A percentile compares a stretch with the other conserved stretches of the same genome.
These are phyloP conservation scores for Ocimum tenuiflorum DNA, from an alignment of 257 asterid species.

Conservation along the genomic window DNA sequence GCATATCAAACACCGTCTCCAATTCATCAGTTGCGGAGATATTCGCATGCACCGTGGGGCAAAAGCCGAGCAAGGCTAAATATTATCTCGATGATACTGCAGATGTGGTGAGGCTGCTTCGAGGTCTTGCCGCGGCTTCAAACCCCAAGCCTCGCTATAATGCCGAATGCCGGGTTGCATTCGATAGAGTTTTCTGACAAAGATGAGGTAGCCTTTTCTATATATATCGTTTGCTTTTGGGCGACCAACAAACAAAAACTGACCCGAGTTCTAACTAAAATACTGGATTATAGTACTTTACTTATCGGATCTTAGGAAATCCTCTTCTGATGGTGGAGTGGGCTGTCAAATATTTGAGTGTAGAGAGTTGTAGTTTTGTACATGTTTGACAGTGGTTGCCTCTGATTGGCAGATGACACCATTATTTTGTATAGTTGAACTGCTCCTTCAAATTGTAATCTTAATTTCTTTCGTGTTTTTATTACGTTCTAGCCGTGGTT, in stretches of 20 bases:
- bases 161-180: constrained; percentile 48
- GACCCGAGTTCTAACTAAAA: constrained; percentile 28
- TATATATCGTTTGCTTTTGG: too few relatives aligned
- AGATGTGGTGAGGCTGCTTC: constrained; percentile 65
- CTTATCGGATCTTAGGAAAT: constrained; percentile 7
- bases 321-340: constrained; percentile 9
- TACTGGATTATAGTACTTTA: constrained; percentile 16
- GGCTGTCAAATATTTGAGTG: constrained; percentile 18
- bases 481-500: too few relatives aligned
- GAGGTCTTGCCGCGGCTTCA: constrained; percentile 57
- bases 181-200: constrained; percentile 36
- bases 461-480: constrained; percentile 22
- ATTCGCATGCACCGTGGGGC: constrained; percentile 92
- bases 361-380: constrained; percentile 27
- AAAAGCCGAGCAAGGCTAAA: constrained; percentile 91
- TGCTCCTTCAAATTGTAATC: constrained; percentile 25
- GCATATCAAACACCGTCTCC: constrained; percentile 47
- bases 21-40: constrained; percentile 53
- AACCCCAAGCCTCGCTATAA: constrained; percentile 48
- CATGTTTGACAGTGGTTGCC: constrained; percentile 28
- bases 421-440: constrained; percentile 46
- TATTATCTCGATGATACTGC: constrained; percentile 75
- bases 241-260: neutral
- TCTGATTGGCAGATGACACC: constrained; percentile 30
- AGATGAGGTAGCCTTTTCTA: too few relatives aligned